A percentile compares a stretch with the other conserved stretches of the same genome.
These are phyloP conservation scores for Yamadazyma kanchanaburiensis DNA, from an alignment of 1,139 yeast species.

Conservation along the genomic window DNA sequence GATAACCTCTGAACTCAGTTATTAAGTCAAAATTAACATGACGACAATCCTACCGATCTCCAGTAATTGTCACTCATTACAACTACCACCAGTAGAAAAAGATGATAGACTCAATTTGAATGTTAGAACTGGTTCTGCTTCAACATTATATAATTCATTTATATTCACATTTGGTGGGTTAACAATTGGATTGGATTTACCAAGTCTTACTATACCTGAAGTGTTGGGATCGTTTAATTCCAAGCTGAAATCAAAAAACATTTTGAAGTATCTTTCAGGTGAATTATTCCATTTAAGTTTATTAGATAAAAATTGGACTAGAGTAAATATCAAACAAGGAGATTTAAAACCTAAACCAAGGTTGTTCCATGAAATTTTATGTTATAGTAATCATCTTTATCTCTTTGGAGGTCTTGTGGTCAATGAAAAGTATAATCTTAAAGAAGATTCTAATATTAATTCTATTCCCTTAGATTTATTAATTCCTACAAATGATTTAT, in stretches of 20 bases:
- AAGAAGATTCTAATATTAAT: constrained; percentile 4
- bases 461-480: constrained; percentile 18
- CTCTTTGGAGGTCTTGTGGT: constrained; percentile 60
- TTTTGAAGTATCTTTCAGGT: constrained; percentile 49
- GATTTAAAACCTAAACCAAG: constrained; percentile 47
- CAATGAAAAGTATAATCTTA: constrained; percentile 8
- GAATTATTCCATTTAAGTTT: constrained; percentile 57
- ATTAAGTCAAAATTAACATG: too few relatives aligned
- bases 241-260: constrained; percentile 25
- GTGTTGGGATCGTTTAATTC: constrained; percentile 23
- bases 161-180: constrained; percentile 68
- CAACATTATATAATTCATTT: constrained; percentile 54
- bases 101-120: constrained; percentile 50
- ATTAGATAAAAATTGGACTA: constrained; percentile 54
- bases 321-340: constrained; percentile 19
- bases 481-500: constrained; percentile 56
- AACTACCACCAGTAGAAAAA: constrained; percentile 43
- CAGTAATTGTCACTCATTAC: constrained; percentile 45
- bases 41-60: constrained; percentile 33
- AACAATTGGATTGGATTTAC: constrained; percentile 53
- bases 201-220: constrained; percentile 32
- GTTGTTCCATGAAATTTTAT: constrained; percentile 55
- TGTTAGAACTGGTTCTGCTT: constrained; percentile 65
- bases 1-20: background rate
- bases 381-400: constrained; percentile 47